These are phyloP conservation scores for Candida arabinofermentans DNA, from an alignment of 805 yeast species.

Conservation along the genomic window DNA sequence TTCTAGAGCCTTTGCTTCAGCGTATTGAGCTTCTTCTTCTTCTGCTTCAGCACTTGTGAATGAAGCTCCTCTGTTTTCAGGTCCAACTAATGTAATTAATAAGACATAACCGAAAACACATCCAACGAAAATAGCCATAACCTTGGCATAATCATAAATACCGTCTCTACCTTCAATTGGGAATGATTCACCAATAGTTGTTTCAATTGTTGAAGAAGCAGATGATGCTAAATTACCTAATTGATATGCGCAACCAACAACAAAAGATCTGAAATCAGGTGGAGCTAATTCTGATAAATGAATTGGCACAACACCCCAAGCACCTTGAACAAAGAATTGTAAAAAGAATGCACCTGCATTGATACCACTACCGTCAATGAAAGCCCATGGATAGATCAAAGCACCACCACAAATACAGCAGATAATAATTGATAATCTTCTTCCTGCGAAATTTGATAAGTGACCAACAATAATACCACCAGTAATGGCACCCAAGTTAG, in stretches of 20 bases:
- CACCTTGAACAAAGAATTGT: conserved; percentile 64
- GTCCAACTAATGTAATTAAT: conserved; percentile 51
- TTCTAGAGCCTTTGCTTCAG: conserved; percentile 3
- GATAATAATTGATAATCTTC: conserved; percentile 48
- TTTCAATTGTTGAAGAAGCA: conserved; percentile 66
- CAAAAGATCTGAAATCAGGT: conserved; percentile 58
- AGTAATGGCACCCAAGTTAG: conserved; percentile 52
- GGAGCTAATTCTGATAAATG: conserved; percentile 61
- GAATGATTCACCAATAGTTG: conserved; percentile 56
- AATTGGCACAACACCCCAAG: conserved; percentile 65
- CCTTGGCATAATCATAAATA: conserved; percentile 49
- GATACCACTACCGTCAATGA: conserved; percentile 40
- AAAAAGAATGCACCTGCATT: conserved; percentile 59
- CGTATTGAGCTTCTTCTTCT: conserved; percentile 13
- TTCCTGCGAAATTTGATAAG: conserved; percentile 49
- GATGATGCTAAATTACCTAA: conserved; percentile 65
- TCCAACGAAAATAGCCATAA: conserved; percentile 66
- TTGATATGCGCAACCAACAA: conserved; percentile 62
- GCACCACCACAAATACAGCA: conserved; percentile 58
- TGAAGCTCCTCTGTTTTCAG: conserved; percentile 43
- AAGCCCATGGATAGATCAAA: conserved; percentile 62
- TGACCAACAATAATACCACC: conserved; percentile 59
- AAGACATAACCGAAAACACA: conserved; percentile 54
- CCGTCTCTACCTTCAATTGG: conserved; percentile 31
- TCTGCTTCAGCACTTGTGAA: conserved; percentile 15